Conservation (phyloP, 2,329 filamentous ascomycete species). For the Aciculosporium take region DNA sequence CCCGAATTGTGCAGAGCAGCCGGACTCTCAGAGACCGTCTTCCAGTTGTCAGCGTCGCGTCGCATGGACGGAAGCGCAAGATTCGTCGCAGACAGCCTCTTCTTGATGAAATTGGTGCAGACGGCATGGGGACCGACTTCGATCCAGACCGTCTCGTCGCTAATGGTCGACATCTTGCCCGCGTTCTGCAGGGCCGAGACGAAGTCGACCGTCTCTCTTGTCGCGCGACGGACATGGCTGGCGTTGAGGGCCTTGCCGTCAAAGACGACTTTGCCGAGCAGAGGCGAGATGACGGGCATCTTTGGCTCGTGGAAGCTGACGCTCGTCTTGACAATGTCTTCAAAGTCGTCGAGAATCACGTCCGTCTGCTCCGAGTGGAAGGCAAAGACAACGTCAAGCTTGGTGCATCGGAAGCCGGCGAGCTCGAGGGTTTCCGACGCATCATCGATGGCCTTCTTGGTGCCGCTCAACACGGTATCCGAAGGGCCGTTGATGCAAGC, state of each 20-base stretch:
- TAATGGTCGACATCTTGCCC: conserved; percentile 31
- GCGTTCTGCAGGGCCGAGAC: conserved; percentile 38
- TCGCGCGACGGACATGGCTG: conserved; percentile 41
- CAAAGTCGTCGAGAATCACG: conserved; percentile 31
- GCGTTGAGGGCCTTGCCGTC: conserved; percentile 28
- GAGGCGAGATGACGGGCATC: conserved; percentile 19
- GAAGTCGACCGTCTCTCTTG: conserved; percentile 53
- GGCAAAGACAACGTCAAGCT: conserved; percentile 19
- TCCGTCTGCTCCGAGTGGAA: conserved; percentile 22
- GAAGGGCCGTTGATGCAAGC: conserved; percentile 49
- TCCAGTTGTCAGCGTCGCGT: conserved; percentile 51
- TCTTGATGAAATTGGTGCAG: conserved; percentile 47
- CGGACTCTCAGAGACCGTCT: conserved; percentile 44
- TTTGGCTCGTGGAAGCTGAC: conserved; percentile 4
- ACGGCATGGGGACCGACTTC: conserved; percentile 56
- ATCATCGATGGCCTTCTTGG: conserved; percentile 1
- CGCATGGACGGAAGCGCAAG: conserved; percentile 39
- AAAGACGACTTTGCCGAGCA: conserved; percentile 36
- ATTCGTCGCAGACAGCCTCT: conserved; percentile 34
- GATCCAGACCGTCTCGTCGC: conserved; percentile 46
- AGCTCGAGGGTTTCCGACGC: background rate
- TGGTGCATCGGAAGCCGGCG: conserved; percentile 15
- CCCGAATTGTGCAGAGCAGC: conserved; percentile 42
- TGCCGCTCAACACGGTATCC: conserved; percentile 33
- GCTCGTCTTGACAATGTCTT: conserved; percentile 8